These are phyloP conservation scores for Takashimella tepidaria DNA, from an alignment of 1,284 basidiomycete genomes.

Conservation along the genomic window DNA sequence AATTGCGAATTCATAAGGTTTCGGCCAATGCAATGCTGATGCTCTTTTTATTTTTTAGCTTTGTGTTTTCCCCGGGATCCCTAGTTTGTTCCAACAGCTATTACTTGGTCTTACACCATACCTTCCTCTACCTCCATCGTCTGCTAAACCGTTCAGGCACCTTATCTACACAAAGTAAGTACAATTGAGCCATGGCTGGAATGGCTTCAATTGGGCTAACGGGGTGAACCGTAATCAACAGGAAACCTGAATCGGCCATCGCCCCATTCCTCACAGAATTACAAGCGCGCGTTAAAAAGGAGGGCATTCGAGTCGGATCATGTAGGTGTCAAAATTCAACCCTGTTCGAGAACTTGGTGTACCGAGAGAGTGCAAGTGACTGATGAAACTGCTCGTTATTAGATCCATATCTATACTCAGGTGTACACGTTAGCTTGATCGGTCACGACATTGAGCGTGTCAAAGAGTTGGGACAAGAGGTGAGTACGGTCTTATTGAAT, in stretches of 20 bases:
- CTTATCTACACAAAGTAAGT: constrained; percentile 72
- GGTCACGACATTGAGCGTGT: constrained; percentile 60
- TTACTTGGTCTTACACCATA: constrained; percentile 65
- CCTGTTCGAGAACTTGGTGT: neutral
- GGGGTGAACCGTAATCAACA: constrained; percentile 35
- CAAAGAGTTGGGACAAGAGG: constrained; percentile 59
- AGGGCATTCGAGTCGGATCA: constrained; percentile 76
- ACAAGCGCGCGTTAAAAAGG: constrained; percentile 65
- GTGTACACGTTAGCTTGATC: constrained; percentile 66
- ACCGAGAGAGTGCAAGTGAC: neutral
- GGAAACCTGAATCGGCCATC: constrained; percentile 78
- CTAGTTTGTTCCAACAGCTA: constrained; percentile 74
- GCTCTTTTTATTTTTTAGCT: constrained; percentile 49
- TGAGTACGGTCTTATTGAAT: constrained; percentile 50
- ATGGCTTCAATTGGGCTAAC: no score
- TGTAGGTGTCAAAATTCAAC: constrained; percentile 50
- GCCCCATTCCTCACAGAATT: constrained; percentile 79
- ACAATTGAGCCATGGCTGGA: no score
- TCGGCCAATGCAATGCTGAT: no score
- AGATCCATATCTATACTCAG: constrained; percentile 57
- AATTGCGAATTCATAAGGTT: neutral
- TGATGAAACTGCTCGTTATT: neutral
- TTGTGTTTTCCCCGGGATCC: constrained; percentile 88
- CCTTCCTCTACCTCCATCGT: constrained; percentile 66
- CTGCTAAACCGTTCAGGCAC: constrained; percentile 64